Conservation (phyloP, 2,329 filamentous ascomycete species). For the Aspergillus spinulosporus region DNA sequence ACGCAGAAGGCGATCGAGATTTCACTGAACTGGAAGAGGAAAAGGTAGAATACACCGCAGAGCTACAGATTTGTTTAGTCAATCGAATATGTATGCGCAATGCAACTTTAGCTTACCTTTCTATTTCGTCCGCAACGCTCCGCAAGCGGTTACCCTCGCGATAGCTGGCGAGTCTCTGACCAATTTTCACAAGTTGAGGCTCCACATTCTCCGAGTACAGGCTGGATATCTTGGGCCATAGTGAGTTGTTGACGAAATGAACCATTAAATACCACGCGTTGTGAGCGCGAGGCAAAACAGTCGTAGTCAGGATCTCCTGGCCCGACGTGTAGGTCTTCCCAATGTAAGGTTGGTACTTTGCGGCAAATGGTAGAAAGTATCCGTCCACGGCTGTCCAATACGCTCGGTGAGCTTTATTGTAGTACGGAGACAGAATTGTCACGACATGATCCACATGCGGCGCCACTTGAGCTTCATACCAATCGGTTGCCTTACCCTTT, state of each 20-base stretch:
- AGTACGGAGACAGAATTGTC: conserved; percentile 68
- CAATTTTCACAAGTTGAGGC: conserved; percentile 89
- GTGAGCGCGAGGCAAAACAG: conserved; percentile 69
- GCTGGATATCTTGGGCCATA: conserved; percentile 78
- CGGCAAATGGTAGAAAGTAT: conserved; percentile 73
- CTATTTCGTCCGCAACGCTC: conserved; percentile 57
- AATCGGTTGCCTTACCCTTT: conserved; percentile 59
- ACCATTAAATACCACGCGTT: conserved; percentile 70
- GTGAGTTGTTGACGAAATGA: conserved; percentile 69
- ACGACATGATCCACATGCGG: conserved; percentile 69
- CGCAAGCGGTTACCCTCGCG: conserved; percentile 63
- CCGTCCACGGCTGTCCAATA: conserved; percentile 35
- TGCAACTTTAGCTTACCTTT: conserved; percentile 39
- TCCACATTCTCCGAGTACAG: conserved; percentile 91
- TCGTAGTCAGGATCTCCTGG: conserved; percentile 67
- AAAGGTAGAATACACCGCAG: conserved; percentile 25
- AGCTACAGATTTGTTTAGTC: background rate
- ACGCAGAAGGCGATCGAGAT: conserved; percentile 24
- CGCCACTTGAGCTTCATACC: conserved; percentile 70
- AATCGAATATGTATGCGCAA: background rate
- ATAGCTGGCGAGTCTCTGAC: conserved; percentile 74
- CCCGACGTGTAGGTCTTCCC: conserved; percentile 66
- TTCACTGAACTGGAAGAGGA: conserved; percentile 25
- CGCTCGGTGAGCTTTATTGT: conserved; percentile 68
- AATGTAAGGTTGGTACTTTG: conserved; percentile 71